These are phyloP conservation scores for Fusarium pilosicola DNA, from an alignment of 2,329 filamentous ascomycete species.

Conservation along the genomic window DNA sequence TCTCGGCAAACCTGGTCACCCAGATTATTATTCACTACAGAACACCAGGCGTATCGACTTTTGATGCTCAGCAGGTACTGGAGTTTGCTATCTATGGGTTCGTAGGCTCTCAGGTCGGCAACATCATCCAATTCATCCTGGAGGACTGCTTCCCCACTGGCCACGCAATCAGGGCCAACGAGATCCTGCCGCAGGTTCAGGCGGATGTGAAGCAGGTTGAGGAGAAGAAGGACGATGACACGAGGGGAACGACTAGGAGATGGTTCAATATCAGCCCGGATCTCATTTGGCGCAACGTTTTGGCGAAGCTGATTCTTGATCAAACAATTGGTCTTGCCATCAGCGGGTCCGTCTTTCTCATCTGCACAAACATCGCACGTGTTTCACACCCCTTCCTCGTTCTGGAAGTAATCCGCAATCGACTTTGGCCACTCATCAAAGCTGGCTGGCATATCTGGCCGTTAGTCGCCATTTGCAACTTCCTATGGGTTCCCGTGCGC, in stretches of 20 bases:
- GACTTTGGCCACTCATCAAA: constrained; percentile 46
- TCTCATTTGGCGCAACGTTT: constrained; percentile 50
- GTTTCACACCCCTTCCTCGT: constrained; percentile 41
- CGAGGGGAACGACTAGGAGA: constrained; percentile 1
- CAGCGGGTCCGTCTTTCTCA: constrained; percentile 48
- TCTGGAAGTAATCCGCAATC: constrained; percentile 42
- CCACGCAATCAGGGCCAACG: constrained; percentile 32
- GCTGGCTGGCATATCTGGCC: constrained; percentile 53
- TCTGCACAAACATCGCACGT: constrained; percentile 50
- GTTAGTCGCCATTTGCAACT: constrained; percentile 49
- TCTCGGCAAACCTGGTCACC: constrained; percentile 47
- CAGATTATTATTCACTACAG: constrained; percentile 39
- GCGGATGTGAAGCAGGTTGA: constrained; percentile 27
- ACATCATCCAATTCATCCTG: constrained; percentile 49
- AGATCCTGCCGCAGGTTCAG: constrained; percentile 34
- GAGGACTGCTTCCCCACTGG: constrained; percentile 50
- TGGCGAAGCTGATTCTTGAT: constrained; percentile 50
- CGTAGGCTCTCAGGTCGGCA: constrained; percentile 50
- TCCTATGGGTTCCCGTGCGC: constrained; percentile 50
- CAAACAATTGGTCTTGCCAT: constrained; percentile 50
- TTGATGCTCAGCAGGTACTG: constrained; percentile 49
- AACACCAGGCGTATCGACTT: constrained; percentile 26
- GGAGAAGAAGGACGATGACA: constrained; percentile 41
- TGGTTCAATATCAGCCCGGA: constrained; percentile 39
- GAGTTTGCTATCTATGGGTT: constrained; percentile 51